Percentiles rank a stretch among this genome's conserved stretches.
Evolutionary conservation across 2,329 filamentous ascomycete species (phyloP).

Genomic region (Fusarium mundagurra): DNA sequence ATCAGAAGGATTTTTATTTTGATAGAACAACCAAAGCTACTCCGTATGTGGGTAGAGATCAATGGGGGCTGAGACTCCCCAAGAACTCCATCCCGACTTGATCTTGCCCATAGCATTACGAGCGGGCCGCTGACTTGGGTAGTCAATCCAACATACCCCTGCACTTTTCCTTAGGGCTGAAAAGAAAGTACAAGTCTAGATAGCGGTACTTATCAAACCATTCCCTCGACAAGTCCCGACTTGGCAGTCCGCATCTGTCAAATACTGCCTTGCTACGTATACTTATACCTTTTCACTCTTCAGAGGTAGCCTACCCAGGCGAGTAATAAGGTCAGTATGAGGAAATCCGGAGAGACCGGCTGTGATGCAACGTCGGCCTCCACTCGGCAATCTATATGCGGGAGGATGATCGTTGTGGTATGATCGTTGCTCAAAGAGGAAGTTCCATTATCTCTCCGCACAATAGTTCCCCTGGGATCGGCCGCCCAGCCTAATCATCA

Average conservation of each 20-base stretch:
- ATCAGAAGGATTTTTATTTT: accelerated
- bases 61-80: no score
- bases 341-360: not conserved
- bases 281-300: not conserved
- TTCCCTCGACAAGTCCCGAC: not conserved
- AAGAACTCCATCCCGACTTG: not conserved
- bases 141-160: not conserved
- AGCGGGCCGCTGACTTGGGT: not conserved
- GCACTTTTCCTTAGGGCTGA: not conserved
- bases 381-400: not conserved
- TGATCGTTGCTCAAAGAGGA: not conserved
- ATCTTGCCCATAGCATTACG: not conserved
- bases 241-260: not conserved
- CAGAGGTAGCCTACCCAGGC: not conserved
- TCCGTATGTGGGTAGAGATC: not conserved
- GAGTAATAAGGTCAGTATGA: no score
- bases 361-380: not conserved
- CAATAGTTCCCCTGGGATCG: not conserved
- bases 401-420: not conserved
- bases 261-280: no score
- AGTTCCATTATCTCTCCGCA: not conserved
- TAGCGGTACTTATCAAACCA: accelerated
- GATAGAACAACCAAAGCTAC: not conserved
- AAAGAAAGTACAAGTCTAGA: accelerated
- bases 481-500: not conserved